Evolutionary conservation across 2,329 filamentous ascomycete genomes (phyloP), one percentile per base, ranked within the genome.

Genomic region (Chrysoporthe puriensis): DNA sequence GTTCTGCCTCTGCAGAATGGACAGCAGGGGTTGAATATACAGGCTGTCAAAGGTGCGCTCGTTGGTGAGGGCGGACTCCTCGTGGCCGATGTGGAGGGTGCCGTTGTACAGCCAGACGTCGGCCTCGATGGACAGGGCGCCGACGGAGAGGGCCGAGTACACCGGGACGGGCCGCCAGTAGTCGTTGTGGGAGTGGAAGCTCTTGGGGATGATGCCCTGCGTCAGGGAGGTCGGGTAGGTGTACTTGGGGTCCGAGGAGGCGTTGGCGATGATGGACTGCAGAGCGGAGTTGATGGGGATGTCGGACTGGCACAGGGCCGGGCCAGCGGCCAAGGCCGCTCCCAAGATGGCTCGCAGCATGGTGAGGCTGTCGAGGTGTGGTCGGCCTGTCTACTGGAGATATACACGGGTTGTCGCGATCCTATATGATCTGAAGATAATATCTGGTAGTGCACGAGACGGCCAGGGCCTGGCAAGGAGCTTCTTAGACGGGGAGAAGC

Each of bases 141-240:
- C 86, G 3, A 83, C 82, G 13, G 79, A 77, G 1, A 90, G 76
- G 40, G 90, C 90, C 32, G 87, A 87, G 71, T 85, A 88, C 6
- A 93, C 80, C 0, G 90, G 89, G 0, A 85, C 80, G n/a, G 81
- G 80, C 43, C 88, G 84, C 87, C 87, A 90, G 76, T 91, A 92
- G 76, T 92, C 90, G 71, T 91, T 91, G 74, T 91, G 89, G 1
- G 86, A 90, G 75, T 91, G 89, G 70, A 88, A 90, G 1, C 81
- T 79, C 42, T 89, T 82, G 0, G 88, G 86, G 1, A 79, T 74
- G 21, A 87, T 79, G 61, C 85, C 83, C n/a, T 81, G 79, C 7
- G 85, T 84, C 70, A 87, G 84, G 66, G 85, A 81, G 1, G 84
- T 81, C 1, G 85, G 82, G 64, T 84, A 84, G 75, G 79, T 80